Evolutionary conservation across 73 alveolate genomes (phyloP), one percentile per base, ranked within the genome.

Genomic region (Paramecium sonneborni): DNA sequence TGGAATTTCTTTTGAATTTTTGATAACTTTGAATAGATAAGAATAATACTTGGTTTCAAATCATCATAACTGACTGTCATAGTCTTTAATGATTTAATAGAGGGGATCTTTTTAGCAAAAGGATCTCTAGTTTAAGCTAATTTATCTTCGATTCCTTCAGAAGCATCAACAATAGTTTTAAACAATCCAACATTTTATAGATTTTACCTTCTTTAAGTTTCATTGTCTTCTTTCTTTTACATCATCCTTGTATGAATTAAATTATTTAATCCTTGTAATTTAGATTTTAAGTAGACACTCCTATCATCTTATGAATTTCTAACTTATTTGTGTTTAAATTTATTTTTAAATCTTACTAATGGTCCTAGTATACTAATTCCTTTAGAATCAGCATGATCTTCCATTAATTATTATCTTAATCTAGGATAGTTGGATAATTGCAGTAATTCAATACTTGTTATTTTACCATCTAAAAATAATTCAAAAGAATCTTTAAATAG

Each of bases 161-260:
- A 72, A 21, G 86, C 86, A 72, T 72, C 86, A 4, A 72, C 55
- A 72, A 72, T 72, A 72, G 86, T 72, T n/a, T 72, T 72, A 34
- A 72, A 41, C 44, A 72, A 72, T 34, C 58, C 57, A 34, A 72
- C 86, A 37, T 72, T 72, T 38, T 72, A 34, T 72, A 72, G 26
- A 72, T 38, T 72, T 38, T 35, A 35, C 35, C 62, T 72, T 38
- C 86, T 72, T 41, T 38, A 8, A 32, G 32, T 41, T 28, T 72
- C 86, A 72, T 72, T 72, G 6, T 72, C 86, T 2, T 32, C 67
- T 18, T 35, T 72, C 67, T 72, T 72, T 41, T 35, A 21, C 58
- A 72, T 72, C 57, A 72, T 38, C 35, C 86, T 30, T 18, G 86
- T 72, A 11, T 34, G 67, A 15, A 72, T 72, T 38, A 72, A 72